phyloP scores from a whole-genome alignment of 1,284 basidiomycete species.

The Ustanciosporium gigantosporum region DNA sequence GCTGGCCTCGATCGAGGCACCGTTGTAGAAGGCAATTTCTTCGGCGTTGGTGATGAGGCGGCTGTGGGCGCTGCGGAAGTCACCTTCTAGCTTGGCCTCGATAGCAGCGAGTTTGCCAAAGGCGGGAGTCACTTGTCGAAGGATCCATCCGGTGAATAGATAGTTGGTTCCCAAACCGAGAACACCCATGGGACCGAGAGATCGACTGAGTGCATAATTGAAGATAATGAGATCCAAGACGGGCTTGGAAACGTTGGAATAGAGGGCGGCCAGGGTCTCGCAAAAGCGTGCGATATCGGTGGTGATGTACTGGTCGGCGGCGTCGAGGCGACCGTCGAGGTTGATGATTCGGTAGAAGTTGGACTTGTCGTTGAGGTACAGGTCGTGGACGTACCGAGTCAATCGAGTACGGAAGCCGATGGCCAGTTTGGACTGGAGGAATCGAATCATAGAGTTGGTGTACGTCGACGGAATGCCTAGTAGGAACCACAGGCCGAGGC shows the following conservation, averaged over 20 bases:
- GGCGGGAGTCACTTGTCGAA: conserved; percentile 83
- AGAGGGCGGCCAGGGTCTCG: conserved; percentile 82
- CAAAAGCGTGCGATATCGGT: conserved; percentile 90
- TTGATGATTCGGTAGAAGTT: conserved; percentile 66
- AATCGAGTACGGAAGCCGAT: conserved; percentile 82
- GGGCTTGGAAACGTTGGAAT: conserved; percentile 72
- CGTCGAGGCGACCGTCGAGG: conserved; percentile 52
- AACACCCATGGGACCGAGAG: conserved; percentile 77
- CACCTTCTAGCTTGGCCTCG: conserved; percentile 80
- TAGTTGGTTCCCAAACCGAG: conserved; percentile 81
- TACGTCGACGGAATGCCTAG: conserved; percentile 90
- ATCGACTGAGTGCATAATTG: conserved; percentile 84
- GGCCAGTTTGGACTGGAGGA: conserved; percentile 86
- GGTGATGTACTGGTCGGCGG: conserved; percentile 73
- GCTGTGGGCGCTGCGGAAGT: conserved; percentile 86
- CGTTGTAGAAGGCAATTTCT: conserved; percentile 95
- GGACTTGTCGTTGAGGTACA: conserved; percentile 69
- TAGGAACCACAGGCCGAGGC: conserved; percentile 84
- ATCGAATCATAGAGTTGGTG: conserved; percentile 93
- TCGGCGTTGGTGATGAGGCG: conserved; percentile 87
- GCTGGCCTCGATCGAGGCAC: conserved; percentile 78
- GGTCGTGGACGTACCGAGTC: conserved; percentile 87
- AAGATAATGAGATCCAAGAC: conserved; percentile 89
- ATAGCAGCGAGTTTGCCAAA: conserved; percentile 89
- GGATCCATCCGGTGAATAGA: conserved; percentile 78